These are phyloP conservation scores for Gynandropsis gynandra DNA, from an alignment of 345 rosid species.

Conservation along the genomic window DNA sequence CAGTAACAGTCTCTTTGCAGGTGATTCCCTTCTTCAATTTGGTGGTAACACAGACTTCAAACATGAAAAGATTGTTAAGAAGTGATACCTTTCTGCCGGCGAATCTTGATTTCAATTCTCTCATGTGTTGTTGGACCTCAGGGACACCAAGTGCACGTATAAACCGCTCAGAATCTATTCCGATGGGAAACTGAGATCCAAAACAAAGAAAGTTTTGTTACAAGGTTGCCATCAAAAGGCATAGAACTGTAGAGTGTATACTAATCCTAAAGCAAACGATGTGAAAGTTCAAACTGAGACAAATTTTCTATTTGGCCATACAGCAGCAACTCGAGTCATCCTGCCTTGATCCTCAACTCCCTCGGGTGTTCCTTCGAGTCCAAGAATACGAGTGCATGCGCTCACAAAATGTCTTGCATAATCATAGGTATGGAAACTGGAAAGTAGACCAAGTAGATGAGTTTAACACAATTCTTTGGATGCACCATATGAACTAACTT, in stretches of 20 bases:
- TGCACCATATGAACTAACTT: slow-evolving; percentile 8
- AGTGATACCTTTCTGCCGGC: slow-evolving; percentile 76
- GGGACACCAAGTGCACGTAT: slow-evolving; percentile 64
- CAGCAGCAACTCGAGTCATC: slow-evolving; percentile 97
- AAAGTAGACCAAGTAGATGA: slow-evolving; percentile 13
- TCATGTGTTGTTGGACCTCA: slow-evolving; percentile 64
- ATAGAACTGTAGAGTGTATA: too few relatives aligned
- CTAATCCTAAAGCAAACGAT: too few relatives aligned
- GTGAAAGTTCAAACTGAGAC: slow-evolving; percentile 20
- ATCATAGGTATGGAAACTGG: slow-evolving; percentile 95
- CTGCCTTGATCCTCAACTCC: slow-evolving; percentile 98
- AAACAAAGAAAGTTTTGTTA: slow-evolving; percentile 16
- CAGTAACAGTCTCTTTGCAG: too few relatives aligned
- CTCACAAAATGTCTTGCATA: slow-evolving; percentile 99
- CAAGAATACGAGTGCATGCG: slow-evolving; percentile 98
- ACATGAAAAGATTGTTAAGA: slow-evolving; percentile 4
- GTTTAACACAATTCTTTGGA: too few relatives aligned
- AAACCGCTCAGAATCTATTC: slow-evolving; percentile 90
- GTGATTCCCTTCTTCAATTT: background rate
- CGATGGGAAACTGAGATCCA: slow-evolving; percentile 80
- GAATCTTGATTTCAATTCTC: slow-evolving; percentile 80
- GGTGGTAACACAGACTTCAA: background rate
- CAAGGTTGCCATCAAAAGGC: too few relatives aligned
- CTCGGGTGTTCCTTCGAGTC: slow-evolving; percentile 98
- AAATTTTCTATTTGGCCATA: slow-evolving; percentile 32